A percentile compares a stretch with the other conserved stretches of the same genome.
Conservation (phyloP, 441 rosid species). For the Lepidium campestre region DNA sequence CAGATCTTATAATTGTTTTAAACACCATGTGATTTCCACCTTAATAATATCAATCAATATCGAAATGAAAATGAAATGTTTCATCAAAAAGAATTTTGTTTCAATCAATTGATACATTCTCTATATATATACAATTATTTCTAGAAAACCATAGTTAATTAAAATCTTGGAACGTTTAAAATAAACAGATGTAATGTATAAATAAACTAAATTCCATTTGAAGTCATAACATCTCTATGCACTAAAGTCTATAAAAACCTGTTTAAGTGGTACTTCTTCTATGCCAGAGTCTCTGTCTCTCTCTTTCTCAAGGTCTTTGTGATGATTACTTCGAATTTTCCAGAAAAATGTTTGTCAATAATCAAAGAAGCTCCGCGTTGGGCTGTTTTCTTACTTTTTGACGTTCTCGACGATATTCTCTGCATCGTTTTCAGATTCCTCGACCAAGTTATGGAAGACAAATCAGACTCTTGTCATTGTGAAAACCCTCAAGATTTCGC, state of each 20-base stretch:
- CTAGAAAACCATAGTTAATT: too few species aligned
- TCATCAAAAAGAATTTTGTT: too few species aligned
- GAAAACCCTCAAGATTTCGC: conserved; percentile 6
- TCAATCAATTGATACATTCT: too few species aligned
- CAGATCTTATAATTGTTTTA: too few species aligned
- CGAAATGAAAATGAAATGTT: too few species aligned
- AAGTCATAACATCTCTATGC: background rate
- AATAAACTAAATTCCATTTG: background rate
- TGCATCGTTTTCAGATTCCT: conserved; percentile 46
- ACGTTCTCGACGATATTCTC: conserved; percentile 49
- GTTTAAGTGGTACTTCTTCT: background rate
- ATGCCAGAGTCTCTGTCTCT: background rate
- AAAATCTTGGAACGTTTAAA: too few species aligned
- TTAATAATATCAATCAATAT: too few species aligned
- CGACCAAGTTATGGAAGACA: conserved; percentile 56
- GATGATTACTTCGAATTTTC: conserved; percentile 29
- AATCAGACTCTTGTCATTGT: conserved; percentile 45
- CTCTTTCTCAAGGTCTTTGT: background rate
- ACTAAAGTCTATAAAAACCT: conserved; percentile 1
- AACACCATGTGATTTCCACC: too few species aligned
- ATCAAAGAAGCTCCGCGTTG: conserved; percentile 20
- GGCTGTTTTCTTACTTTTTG: conserved; percentile 52
- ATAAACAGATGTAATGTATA: too few species aligned
- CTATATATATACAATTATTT: too few species aligned
- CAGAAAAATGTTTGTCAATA: conserved; percentile 28